Evolutionary conservation across 2,329 filamentous ascomycete species (phyloP), one percentile per base, ranked within the genome.

Genomic region (Fusarium sp.): DNA sequence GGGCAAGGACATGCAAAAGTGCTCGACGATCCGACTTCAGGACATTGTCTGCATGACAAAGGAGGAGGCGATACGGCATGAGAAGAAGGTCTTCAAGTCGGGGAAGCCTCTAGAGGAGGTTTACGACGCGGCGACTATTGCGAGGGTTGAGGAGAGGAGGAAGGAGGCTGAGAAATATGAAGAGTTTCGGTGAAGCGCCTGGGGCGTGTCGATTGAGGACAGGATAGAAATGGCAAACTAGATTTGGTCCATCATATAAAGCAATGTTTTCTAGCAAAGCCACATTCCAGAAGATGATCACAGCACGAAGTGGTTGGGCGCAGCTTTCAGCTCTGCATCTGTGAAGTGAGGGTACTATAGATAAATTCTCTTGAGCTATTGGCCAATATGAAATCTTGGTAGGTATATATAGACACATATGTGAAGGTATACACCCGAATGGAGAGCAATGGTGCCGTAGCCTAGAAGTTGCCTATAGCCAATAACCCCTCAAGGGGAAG

Each of bases 11-110:
- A 90, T 92, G 24, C 95, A 98, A 81, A 97, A 93, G 79, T 91
- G 88, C 54, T 92, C 93, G n/a, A 89, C 87, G 4, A 76, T 98
- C 6, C 83, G 87, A 35, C 83, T 96, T 76, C 87, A 88, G 31
- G 92, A 97, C 54, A 80, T 98, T 69, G 95, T 98, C 0, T 93
- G 93, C 77, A 94, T 98, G 94, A 98, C 95, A 1, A 97, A 95
- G 81, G 95, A 98, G 70, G 95, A 98, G 83, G 94, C 93, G 4
- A 84, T 87, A 18, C 87, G 89, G 67, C 96, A 99, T 82, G 94
- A 97, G 80, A 93, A 91, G 81, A 87, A 94, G 79, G 88, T 98
- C 1, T 85, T 98, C 52, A 92, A 90, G 77, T 93, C 90, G 0
- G 89, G 87, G 1, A 93, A 92, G 83, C 83, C 80, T 10, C 85